Percentiles rank a stretch among this genome's conserved stretches.
These are phyloP conservation scores for Alternaria arborescens DNA, from an alignment of 2,329 filamentous ascomycete genomes.

Conservation along the genomic window DNA sequence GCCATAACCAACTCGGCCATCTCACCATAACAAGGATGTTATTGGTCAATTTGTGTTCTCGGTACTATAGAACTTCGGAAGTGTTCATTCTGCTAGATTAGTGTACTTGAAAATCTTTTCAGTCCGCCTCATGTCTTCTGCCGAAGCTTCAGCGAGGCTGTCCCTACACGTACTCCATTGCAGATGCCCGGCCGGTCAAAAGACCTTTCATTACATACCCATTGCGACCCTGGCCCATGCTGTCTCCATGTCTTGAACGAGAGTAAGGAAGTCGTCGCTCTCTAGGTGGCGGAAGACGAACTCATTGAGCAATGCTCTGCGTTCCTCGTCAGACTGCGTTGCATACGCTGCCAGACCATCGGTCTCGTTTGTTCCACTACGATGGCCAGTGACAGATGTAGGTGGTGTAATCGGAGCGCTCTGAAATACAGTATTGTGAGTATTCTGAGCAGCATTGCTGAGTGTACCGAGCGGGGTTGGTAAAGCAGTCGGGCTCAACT, in stretches of 20 bases:
- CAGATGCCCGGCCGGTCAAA: background rate
- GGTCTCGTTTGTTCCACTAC: slow-evolving; percentile 1
- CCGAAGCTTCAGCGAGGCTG: background rate
- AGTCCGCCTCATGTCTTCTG: background rate
- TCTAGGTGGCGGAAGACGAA: slow-evolving; percentile 62
- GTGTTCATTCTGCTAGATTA: background rate
- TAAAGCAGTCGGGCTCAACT: slow-evolving; percentile 14
- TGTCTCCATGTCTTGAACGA: slow-evolving; percentile 61
- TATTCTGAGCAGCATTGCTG: slow-evolving; percentile 16
- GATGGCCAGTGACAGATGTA: slow-evolving; percentile 6
- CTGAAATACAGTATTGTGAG: slow-evolving; percentile 1
- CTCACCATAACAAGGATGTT: slow-evolving; percentile 1
- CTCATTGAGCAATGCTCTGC: slow-evolving; percentile 56
- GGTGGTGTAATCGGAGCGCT: slow-evolving; percentile 15
- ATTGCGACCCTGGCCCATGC: slow-evolving; percentile 54
- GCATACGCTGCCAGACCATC: slow-evolving; percentile 46
- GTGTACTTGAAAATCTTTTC: background rate
- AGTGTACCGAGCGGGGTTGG: slow-evolving; percentile 32
- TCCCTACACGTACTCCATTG: slow-evolving; percentile 1
- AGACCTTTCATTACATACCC: slow-evolving; percentile 19
- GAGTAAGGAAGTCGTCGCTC: slow-evolving; percentile 58
- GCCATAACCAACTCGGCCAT: slow-evolving; percentile 44
- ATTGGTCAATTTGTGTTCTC: too few species aligned
- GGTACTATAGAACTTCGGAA: too few species aligned
- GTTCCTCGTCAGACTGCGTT: slow-evolving; percentile 51